A percentile compares a stretch with the other conserved stretches of the same genome.
Evolutionary conservation across 2,329 filamentous ascomycete genomes (phyloP).

Genomic region (Talaromyces atroroseus): DNA sequence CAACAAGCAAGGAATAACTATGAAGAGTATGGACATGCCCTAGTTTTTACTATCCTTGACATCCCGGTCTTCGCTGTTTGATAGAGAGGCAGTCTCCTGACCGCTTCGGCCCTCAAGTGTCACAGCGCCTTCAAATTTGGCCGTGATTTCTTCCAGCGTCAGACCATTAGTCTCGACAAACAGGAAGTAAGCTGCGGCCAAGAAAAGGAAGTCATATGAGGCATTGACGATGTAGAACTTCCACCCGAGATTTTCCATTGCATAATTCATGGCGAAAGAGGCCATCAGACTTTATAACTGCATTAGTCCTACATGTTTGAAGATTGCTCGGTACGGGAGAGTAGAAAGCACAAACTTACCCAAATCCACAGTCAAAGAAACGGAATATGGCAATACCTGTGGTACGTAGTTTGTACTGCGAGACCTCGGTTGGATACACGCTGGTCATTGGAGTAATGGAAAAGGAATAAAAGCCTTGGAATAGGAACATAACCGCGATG

Average conservation of each 20-base stretch:
- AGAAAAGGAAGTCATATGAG: slow-evolving; percentile 4
- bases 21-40: no score
- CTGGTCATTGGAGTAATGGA: slow-evolving; percentile 31
- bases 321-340: background rate
- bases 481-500: slow-evolving; percentile 32
- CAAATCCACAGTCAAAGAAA: slow-evolving; percentile 23
- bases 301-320: background rate
- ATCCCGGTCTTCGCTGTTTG: no score
- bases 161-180: slow-evolving; percentile 12
- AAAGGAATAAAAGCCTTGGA: slow-evolving; percentile 30
- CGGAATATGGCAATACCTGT: slow-evolving; percentile 27
- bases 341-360: slow-evolving; percentile 28
- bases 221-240: slow-evolving; percentile 13
- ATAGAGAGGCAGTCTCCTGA: no score
- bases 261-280: slow-evolving; percentile 10
- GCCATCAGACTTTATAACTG: background rate
- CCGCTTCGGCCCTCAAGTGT: no score
- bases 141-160: slow-evolving; percentile 17
- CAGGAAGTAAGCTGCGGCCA: slow-evolving; percentile 1
- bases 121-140: background rate
- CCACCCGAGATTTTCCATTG: slow-evolving; percentile 10
- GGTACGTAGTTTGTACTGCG: slow-evolving; percentile 28
- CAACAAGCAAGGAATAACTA: no score
- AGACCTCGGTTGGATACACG: slow-evolving; percentile 30
- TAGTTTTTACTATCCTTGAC: no score